phyloP scores from a whole-genome alignment of 495 filamentous ascomycete species.

The Acidomyces sp. region DNA sequence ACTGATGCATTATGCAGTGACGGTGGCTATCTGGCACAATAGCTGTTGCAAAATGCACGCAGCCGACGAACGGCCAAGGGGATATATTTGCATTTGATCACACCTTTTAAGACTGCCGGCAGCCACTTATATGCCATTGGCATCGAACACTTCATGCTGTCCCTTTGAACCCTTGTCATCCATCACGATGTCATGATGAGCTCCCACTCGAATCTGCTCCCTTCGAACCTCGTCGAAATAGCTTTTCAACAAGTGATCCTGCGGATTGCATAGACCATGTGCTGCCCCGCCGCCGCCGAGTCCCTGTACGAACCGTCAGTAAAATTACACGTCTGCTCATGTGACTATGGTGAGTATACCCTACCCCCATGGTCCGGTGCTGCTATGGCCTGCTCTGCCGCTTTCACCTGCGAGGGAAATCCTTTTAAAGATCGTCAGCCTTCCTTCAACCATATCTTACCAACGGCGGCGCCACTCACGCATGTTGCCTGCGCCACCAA shows the following conservation, averaged over 20 bases:
- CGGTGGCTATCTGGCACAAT: constrained; percentile 13
- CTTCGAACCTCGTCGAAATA: constrained; percentile 10
- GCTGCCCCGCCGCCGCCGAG: constrained; percentile 8
- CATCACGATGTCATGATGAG: neutral
- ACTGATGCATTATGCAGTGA: constrained; percentile 1
- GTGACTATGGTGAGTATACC: neutral
- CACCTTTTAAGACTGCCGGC: neutral
- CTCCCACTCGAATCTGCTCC: neutral
- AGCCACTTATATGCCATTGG: neutral
- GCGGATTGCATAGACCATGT: constrained; percentile 5
- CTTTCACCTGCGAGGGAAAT: constrained; percentile 5
- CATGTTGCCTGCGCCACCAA: constrained; percentile 17
- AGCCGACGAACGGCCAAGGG: neutral
- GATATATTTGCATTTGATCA: neutral
- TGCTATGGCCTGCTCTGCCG: neutral
- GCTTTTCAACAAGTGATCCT: constrained; percentile 11
- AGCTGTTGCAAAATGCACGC: neutral
- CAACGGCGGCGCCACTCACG: constrained; percentile 3
- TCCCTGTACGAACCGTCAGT: neutral
- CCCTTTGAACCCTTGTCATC: neutral
- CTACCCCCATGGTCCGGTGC: neutral
- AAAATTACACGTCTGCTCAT: neutral
- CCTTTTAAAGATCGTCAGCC: constrained; percentile 2
- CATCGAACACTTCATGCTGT: neutral
- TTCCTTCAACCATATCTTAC: neutral